Conservation (phyloP, 2,329 filamentous ascomycete species). For the Thelonectria rubi region DNA sequence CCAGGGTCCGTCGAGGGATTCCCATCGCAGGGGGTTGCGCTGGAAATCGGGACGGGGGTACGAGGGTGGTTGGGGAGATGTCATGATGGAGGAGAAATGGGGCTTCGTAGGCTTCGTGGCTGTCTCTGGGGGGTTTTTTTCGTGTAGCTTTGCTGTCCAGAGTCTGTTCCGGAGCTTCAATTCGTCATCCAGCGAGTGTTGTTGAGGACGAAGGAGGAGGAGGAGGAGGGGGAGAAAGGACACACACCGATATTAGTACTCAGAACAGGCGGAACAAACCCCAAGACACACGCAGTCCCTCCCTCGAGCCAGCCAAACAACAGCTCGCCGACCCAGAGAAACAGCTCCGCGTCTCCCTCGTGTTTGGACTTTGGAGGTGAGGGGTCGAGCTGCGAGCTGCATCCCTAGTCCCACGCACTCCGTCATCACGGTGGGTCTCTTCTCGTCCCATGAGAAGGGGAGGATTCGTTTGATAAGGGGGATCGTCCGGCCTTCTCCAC, state of each 20-base stretch:
- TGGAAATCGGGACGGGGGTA: slow-evolving; percentile 74
- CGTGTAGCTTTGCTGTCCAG: not conserved
- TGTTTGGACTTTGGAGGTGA: slow-evolving; percentile 23
- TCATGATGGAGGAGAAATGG: slow-evolving; percentile 29
- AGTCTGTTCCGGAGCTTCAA: slow-evolving; percentile 7
- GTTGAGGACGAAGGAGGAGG: not conserved
- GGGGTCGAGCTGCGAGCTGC: slow-evolving; percentile 13
- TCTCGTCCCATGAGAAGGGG: slow-evolving; percentile 2
- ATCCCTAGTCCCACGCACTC: slow-evolving; percentile 7
- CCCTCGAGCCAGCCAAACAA: not conserved
- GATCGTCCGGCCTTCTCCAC: slow-evolving; percentile 15
- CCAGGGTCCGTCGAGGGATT: slow-evolving; percentile 70
- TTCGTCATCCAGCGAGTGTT: not conserved
- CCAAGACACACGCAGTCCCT: not conserved
- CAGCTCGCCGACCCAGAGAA: not conserved
- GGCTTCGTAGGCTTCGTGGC: not conserved
- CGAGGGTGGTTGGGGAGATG: slow-evolving; percentile 18
- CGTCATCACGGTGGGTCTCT: slow-evolving; percentile 5
- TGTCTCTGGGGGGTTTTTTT: not conserved
- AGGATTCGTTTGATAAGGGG: not conserved
- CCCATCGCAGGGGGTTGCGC: slow-evolving; percentile 64
- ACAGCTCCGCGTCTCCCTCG: slow-evolving; percentile 8
- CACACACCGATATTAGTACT: not conserved
- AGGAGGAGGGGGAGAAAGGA: not conserved
- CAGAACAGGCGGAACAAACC: not conserved